Base-by-base conservation (phyloP, 768 basidiomycete genomes). In the Suillus subaureus region DNA sequence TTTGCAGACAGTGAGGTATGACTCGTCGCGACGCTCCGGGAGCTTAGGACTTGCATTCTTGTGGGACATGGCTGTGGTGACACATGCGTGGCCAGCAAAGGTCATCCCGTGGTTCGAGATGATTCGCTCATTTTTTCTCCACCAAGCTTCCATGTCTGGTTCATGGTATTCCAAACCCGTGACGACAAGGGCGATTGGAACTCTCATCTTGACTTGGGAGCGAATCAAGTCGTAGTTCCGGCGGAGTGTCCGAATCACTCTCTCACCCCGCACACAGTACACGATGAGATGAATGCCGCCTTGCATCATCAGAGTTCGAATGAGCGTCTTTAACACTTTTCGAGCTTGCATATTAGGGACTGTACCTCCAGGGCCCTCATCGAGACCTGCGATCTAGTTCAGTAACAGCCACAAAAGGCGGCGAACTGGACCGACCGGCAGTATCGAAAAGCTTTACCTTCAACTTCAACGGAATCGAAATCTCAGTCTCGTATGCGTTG, bases 1-100 rank as follows among this genome's bases (percentile, higher is more conserved):
- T 67, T 83, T 83, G 65, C 82, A 67, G 52, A 83, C 64, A 0
- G 79, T 79, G 61, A 79, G 79, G 65, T 84, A 76, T 65, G 64
- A 73, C 70, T 58, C 58, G 61, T 39, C 66, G 54, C 6, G 69
- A 68, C 28, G 28, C 28, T 52, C 15, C 51, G 40, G 64, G 54
- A 52, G 21, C 60, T 43, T 67, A 62, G 16, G 71, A 71, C 16
- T 33, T 47, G 43, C 12, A 39, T 39, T 39, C 37, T 39, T 39
- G 37, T 13, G 37, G 37, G 13, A 13, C 37, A 39, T 39, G 12
- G 26, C 40, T 0, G 45, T 23, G n/a, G 45, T 47, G n/a, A 47
- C 9, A 23, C 45, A 47, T 5, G 45, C 45, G n/a, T 47, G 45
- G 45, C 45, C 45, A 23, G 45, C n/a, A 12, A 47, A 47, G 1